Evolutionary conservation across 106 monocot genomes (phyloP), one percentile per base, ranked within the genome.

Genomic region (Chionographis japonica): DNA sequence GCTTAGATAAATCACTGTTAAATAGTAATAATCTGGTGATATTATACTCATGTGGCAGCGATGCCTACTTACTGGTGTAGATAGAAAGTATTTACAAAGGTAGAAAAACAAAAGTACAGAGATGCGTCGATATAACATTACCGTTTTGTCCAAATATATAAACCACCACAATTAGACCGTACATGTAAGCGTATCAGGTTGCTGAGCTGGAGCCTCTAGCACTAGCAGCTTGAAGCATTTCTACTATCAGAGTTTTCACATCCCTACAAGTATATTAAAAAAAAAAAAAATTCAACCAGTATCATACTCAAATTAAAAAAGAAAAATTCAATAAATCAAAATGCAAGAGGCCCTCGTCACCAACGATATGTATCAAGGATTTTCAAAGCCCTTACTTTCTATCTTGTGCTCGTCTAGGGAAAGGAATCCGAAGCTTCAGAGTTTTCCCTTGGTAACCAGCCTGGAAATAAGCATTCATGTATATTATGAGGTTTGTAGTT

Each of bases 191-290:
- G 27, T 51, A 72, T 60, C 58, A 37, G 65, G 37, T 6, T 19
- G 17, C 6, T 11, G 52, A 66, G 40, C 38, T 52, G 52, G 79
- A 59, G 41, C 67, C 64, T 75, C 56, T 83, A 11, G 92, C 91
- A 78, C 56, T 83, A 11, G 92, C 91, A 78, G 95, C 84, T 86
- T 86, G 84, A 75, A 89, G 86, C 91, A 95, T 95, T 73, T 95
- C 91, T 12, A 95, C 84, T 60, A 95, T 95, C 12, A 91, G 81
- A 19, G 81, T 89, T 71, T 95, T 95, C 68, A 92, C 89, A 82
- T 95, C 95, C 88, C 91, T 95, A 52, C 10, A 35, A 74, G 18
- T 27, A 27, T 27, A 27, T 27, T 27, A 0, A 27, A 27, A 56
- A 58, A 2, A 64, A 67, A 57, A 52, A 40, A 36, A 61, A 12